Evolutionary conservation across 2,329 filamentous ascomycete species (phyloP), one percentile per base, ranked within the genome.

Genomic region (Grosmannia penicillata): DNA sequence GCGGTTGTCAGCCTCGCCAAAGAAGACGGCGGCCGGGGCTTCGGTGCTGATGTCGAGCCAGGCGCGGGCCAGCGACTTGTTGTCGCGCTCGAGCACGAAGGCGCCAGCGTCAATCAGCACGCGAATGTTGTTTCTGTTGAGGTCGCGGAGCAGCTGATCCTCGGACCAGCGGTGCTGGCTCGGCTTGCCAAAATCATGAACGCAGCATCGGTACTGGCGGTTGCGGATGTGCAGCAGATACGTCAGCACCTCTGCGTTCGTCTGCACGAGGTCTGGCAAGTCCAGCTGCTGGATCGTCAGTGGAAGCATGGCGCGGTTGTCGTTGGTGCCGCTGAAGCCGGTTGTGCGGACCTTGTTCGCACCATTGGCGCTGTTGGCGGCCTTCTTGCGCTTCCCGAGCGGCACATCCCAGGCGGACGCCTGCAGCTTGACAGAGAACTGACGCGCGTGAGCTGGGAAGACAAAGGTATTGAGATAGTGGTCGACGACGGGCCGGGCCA

Each of bases 251-350:
- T 75, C 66, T 0, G 75, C 75, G 40, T 76, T 80, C 0, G 75
- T 81, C 33, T 78, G 70, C 0, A 54, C 47, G 0, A 81, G 60
- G 0, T 58, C 53, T 0, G 61, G 55, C 0, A 84, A 59, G 42
- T 83, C 76, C 0, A 69, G 55, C 36, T 83, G 77, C n/a, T 58
- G 52, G n/a, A 82, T 72, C 0, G 63, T 73, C n/a, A 74, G 51
- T 0, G 79, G 78, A 0, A 83, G 53, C 24, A 79, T 59, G 0
- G 54, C 56, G 24, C 66, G 61, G 15, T 70, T 74, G 48, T 84
- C 78, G 32, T 81, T 82, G 0, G 80, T 84, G 0, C 79, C 79
- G 8, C 73, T 79, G 50, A 85, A 85, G 0, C 79, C 79, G 0
- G 77, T 82, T 0, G 76, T 79, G 2, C 66, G 43, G 4, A 55